Conservation (phyloP, 2,329 filamentous ascomycete genomes). For the Alternaria burnsii region DNA sequence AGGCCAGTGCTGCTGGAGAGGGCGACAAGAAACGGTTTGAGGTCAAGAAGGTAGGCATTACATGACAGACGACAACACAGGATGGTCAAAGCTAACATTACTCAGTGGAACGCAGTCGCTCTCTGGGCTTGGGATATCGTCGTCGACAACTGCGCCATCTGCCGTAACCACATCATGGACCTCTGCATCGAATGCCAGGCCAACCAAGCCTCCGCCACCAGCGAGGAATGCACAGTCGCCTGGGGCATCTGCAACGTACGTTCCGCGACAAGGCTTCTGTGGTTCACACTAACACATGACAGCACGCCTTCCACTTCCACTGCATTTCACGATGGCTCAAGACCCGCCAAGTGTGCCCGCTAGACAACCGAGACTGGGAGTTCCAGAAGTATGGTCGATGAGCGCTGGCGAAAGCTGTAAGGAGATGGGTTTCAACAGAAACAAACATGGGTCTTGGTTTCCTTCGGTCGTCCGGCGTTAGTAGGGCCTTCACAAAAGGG, state of each 20-base stretch:
- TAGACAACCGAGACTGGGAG: conserved; percentile 99
- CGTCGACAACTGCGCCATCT: conserved; percentile 99
- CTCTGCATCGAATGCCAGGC: conserved; percentile 99
- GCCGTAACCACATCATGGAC: conserved; percentile 99
- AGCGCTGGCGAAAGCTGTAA: conserved; percentile 6
- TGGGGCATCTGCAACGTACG: conserved; percentile 99
- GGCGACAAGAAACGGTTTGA: conserved; percentile 93
- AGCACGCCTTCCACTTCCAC: conserved; percentile 99
- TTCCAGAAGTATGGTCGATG: conserved; percentile 96
- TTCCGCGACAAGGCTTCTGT: conserved; percentile 25
- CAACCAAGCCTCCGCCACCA: conserved; percentile 96
- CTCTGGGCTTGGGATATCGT: conserved; percentile 99
- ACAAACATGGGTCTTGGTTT: conserved; percentile 28
- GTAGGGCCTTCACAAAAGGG: conserved; percentile 30
- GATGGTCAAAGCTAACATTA: conserved; percentile 28
- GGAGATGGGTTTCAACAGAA: conserved; percentile 4
- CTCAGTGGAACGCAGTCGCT: conserved; percentile 95
- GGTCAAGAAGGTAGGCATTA: conserved; percentile 85
- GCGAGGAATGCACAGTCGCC: conserved; percentile 96
- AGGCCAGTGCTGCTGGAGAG: conserved; percentile 61
- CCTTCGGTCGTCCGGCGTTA: conserved; percentile 35
- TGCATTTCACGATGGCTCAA: conserved; percentile 99
- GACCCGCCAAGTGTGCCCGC: conserved; percentile 96
- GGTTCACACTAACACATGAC: conserved; percentile 52
- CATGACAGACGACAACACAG: conserved; percentile 1